Evolutionary conservation across 2,329 filamentous ascomycete species (phyloP).

Genomic region (Fusarium dimerum): DNA sequence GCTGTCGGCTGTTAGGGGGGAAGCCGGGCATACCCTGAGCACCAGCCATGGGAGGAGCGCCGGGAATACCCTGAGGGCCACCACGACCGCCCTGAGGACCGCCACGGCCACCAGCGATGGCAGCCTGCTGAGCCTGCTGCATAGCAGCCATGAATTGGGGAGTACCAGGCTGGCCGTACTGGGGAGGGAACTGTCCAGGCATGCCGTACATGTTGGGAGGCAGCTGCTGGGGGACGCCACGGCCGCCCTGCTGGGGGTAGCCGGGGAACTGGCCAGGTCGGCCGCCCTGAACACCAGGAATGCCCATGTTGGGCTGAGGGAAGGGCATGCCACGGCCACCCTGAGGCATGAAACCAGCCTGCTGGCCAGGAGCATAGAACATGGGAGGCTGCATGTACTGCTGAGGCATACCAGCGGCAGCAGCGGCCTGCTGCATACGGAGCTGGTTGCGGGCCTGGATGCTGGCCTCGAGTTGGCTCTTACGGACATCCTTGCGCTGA

Average conservation of each 20-base stretch:
- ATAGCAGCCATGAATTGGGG: slow-evolving; percentile 81
- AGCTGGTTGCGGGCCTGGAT: slow-evolving; percentile 99
- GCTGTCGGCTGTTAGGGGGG: slow-evolving; percentile 57
- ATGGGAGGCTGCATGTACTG: slow-evolving; percentile 87
- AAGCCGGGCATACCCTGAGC: slow-evolving; percentile 57
- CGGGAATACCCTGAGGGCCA: slow-evolving; percentile 59
- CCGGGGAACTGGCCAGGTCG: slow-evolving; percentile 85
- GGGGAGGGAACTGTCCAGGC: slow-evolving; percentile 77
- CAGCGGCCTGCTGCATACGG: slow-evolving; percentile 95
- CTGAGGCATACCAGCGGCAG: slow-evolving; percentile 84
- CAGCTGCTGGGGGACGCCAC: slow-evolving; percentile 84
- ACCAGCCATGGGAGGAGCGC: slow-evolving; percentile 64
- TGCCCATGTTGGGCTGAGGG: slow-evolving; percentile 63
- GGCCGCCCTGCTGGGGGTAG: slow-evolving; percentile 84
- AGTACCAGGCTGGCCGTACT: slow-evolving; percentile 77
- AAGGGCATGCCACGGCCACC: slow-evolving; percentile 68
- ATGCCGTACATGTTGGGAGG: slow-evolving; percentile 85
- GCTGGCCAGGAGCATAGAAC: slow-evolving; percentile 85
- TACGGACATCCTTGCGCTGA: slow-evolving; percentile 99
- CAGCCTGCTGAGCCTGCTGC: slow-evolving; percentile 71
- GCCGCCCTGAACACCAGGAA: slow-evolving; percentile 74
- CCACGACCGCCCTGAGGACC: slow-evolving; percentile 69
- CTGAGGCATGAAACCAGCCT: slow-evolving; percentile 68
- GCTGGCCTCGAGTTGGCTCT: slow-evolving; percentile 98
- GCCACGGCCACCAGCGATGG: slow-evolving; percentile 62